Percentiles rank a stretch among this genome's conserved stretches.
Conservation (phyloP, 2,329 filamentous ascomycete species). For the Ceratocystis smalleyi region DNA sequence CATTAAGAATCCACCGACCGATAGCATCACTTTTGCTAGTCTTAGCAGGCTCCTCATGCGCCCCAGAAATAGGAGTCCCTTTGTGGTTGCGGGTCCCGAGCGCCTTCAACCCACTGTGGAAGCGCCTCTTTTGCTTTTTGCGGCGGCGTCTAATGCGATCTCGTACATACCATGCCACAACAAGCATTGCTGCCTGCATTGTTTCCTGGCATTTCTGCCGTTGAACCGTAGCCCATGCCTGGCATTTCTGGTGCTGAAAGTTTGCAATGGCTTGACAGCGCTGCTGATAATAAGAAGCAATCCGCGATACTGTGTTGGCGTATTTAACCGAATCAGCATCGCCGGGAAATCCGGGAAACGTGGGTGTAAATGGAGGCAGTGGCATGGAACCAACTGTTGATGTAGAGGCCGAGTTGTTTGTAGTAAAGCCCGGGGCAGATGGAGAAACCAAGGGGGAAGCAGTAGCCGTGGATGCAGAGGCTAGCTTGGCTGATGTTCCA, state of each 20-base stretch:
- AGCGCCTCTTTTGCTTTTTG: constrained; percentile 28
- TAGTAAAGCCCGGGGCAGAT: not conserved
- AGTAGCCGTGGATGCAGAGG: constrained; percentile 1
- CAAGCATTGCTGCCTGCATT: constrained; percentile 34
- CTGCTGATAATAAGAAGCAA: constrained; percentile 35
- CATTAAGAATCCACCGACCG: constrained; percentile 29
- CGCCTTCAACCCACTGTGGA: constrained; percentile 27
- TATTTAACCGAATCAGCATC: constrained; percentile 28
- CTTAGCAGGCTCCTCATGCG: constrained; percentile 21
- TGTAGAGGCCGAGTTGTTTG: not conserved
- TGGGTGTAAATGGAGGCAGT: not conserved
- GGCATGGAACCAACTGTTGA: constrained; percentile 3
- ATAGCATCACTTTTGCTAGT: constrained; percentile 28
- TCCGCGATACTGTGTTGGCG: constrained; percentile 32
- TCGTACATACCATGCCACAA: constrained; percentile 35
- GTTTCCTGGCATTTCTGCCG: constrained; percentile 34
- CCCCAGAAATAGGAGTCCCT: not conserved
- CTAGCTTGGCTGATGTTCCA: not conserved
- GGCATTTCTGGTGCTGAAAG: constrained; percentile 33
- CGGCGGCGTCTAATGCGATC: constrained; percentile 32
- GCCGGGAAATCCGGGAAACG: constrained; percentile 13
- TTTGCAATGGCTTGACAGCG: constrained; percentile 32
- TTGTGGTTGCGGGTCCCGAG: constrained; percentile 18
- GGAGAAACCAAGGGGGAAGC: constrained; percentile 1
- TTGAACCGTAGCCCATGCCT: constrained; percentile 33